A percentile compares a stretch with the other conserved stretches of the same genome.
Conservation (phyloP, 257 asterid species). For the Penstemon newberryi region DNA sequence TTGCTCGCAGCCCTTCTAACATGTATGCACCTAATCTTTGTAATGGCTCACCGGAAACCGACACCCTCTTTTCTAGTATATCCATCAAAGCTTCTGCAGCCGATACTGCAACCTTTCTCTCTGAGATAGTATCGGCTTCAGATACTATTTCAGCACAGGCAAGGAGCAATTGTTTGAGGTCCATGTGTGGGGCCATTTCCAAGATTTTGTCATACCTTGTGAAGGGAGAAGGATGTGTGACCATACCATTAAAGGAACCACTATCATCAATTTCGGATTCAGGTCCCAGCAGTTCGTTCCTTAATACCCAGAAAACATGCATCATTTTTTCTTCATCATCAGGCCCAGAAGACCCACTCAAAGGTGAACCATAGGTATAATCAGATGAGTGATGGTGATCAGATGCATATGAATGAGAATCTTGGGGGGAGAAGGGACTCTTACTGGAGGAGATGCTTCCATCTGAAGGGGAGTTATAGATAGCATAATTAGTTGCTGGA, state of each 20-base stretch:
- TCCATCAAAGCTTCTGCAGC: constrained; percentile 72
- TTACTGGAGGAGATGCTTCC: constrained; percentile 57
- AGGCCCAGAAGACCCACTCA: constrained; percentile 77
- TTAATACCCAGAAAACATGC: constrained; percentile 65
- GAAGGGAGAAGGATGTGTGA: constrained; percentile 43
- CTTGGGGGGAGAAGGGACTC: constrained; percentile 80
- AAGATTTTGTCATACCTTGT: constrained; percentile 55
- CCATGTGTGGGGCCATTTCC: constrained; percentile 77
- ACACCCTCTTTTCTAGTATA: constrained; percentile 64
- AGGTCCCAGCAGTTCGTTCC: constrained; percentile 66
- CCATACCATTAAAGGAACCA: constrained; percentile 49
- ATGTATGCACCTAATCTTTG: constrained; percentile 83
- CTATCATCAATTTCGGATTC: constrained; percentile 77
- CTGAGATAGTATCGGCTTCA: constrained; percentile 50
- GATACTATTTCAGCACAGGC: constrained; percentile 74
- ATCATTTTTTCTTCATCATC: constrained; percentile 66
- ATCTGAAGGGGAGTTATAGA: constrained; percentile 64
- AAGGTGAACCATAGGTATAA: constrained; percentile 70
- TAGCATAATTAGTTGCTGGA: constrained; percentile 45
- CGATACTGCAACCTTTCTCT: constrained; percentile 43
- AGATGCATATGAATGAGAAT: constrained; percentile 67
- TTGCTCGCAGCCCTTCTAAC: constrained; percentile 92
- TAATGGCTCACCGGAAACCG: constrained; percentile 88
- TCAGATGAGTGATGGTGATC: constrained; percentile 61
- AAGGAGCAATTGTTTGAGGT: constrained; percentile 62